A percentile compares a stretch with the other conserved stretches of the same genome.
phyloP scores from a whole-genome alignment of 2,329 filamentous ascomycete genomes.

The Leptographium wingfieldii region DNA sequence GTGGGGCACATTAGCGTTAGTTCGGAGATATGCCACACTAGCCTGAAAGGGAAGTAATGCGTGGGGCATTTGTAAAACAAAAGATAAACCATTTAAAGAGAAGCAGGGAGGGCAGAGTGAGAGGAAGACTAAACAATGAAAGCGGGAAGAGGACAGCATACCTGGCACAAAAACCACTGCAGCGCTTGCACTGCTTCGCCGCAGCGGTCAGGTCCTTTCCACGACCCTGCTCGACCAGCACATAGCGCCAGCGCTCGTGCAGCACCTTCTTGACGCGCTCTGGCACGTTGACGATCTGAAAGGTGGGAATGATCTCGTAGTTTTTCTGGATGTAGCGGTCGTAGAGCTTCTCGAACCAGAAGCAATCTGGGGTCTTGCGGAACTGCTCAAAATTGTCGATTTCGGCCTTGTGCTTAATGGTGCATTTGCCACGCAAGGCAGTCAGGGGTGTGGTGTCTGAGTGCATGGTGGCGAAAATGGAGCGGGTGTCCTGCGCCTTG shows the following conservation, averaged over 20 bases:
- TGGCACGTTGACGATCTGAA: constrained; percentile 89
- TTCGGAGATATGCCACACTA: constrained; percentile 8
- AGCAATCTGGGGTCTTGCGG: constrained; percentile 72
- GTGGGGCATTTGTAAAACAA: constrained; percentile 10
- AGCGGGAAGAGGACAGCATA: constrained; percentile 31
- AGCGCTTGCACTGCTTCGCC: constrained; percentile 92
- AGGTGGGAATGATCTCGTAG: constrained; percentile 91
- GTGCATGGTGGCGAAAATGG: constrained; percentile 96
- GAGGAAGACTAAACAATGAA: background rate
- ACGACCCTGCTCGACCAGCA: constrained; percentile 85
- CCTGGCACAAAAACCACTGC: constrained; percentile 81
- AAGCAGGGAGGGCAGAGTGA: background rate
- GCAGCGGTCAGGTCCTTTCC: constrained; percentile 93
- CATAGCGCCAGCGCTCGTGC: constrained; percentile 92
- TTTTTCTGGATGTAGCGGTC: constrained; percentile 97
- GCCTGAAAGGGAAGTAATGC: constrained; percentile 5
- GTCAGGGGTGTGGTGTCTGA: constrained; percentile 90
- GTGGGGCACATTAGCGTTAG: constrained; percentile 11
- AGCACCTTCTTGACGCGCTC: constrained; percentile 90
- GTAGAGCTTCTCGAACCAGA: constrained; percentile 96
- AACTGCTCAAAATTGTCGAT: constrained; percentile 73
- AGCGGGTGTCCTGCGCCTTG: constrained; percentile 78
- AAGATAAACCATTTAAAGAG: constrained; percentile 6
- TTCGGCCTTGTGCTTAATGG: constrained; percentile 78
- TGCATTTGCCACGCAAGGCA: constrained; percentile 84